A percentile compares a stretch with the other conserved stretches of the same genome.
phyloP scores from a whole-genome alignment of 139 green algal genomes.

The Closterium sp. region DNA sequence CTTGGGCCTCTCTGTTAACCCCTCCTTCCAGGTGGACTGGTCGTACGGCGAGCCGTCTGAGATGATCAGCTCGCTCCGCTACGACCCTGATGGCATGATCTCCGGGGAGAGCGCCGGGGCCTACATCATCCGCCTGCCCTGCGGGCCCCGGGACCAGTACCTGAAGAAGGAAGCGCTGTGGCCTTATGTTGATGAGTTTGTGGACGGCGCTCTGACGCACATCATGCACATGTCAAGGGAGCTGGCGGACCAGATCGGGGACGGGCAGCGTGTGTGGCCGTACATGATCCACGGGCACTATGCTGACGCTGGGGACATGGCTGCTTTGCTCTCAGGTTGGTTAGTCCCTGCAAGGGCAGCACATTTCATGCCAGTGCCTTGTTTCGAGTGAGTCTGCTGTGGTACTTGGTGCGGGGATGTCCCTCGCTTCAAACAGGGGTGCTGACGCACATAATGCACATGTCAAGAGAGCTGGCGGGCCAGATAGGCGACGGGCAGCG shows the following conservation, averaged over 20 bases:
- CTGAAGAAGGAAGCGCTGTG: slow-evolving; percentile 74
- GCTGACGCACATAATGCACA: slow-evolving; percentile 78
- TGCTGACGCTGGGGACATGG: slow-evolving; percentile 13
- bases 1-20: slow-evolving; percentile 27
- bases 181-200: slow-evolving; percentile 90
- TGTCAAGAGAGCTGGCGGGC: slow-evolving; percentile 68
- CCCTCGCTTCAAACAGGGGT: slow-evolving; percentile 68
- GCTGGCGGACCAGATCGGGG: slow-evolving; percentile 17
- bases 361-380: no score
- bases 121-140: slow-evolving; percentile 86
- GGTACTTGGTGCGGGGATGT: no score
- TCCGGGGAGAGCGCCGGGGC: slow-evolving; percentile 68
- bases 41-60: slow-evolving; percentile 74
- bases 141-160: slow-evolving; percentile 71
- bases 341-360: no score
- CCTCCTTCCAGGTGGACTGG: slow-evolving; percentile 70
- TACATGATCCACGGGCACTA: no score
- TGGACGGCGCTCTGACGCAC: slow-evolving; percentile 59
- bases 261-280: slow-evolving; percentile 28
- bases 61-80: slow-evolving; percentile 57
- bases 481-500: slow-evolving; percentile 76
- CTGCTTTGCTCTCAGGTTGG: slow-evolving; percentile 51
- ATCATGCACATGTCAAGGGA: slow-evolving; percentile 9
- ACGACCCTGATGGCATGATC: slow-evolving; percentile 71
- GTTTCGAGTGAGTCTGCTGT: no score